Conservation (phyloP, 2,329 filamentous ascomycete genomes). For the Xylaria sp. region DNA sequence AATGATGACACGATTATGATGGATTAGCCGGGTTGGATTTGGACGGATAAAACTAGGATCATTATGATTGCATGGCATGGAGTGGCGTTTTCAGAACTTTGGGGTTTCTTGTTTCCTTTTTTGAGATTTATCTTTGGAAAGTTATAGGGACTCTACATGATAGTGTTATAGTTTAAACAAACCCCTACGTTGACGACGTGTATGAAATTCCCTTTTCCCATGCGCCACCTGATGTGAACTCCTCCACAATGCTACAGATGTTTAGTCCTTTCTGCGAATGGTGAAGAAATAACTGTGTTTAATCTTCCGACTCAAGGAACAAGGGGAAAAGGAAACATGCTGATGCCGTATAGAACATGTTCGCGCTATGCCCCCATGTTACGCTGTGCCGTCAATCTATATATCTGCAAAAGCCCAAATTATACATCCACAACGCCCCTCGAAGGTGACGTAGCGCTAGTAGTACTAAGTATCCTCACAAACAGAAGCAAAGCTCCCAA, state of each 20-base stretch:
- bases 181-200: neutral
- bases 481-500: constrained; percentile 39
- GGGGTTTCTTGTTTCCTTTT: neutral
- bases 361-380: neutral
- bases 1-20: neutral
- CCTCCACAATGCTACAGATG: neutral
- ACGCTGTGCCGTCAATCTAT: constrained; percentile 3
- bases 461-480: constrained; percentile 41
- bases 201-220: neutral
- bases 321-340: neutral
- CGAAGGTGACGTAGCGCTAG: neutral
- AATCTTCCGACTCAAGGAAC: neutral
- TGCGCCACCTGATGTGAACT: constrained; percentile 6
- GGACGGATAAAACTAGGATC: neutral
- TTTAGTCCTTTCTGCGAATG: neutral
- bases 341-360: constrained; percentile 17
- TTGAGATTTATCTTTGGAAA: neutral
- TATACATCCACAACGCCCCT: constrained; percentile 27
- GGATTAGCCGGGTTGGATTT: neutral
- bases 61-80: constrained; percentile 10
- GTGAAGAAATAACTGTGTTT: neutral
- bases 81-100: constrained; percentile 6
- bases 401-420: constrained; percentile 2
- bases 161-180: neutral
- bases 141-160: neutral